Base-by-base conservation (phyloP, 1,284 basidiomycete genomes). In the Trametes polyzona region DNA sequence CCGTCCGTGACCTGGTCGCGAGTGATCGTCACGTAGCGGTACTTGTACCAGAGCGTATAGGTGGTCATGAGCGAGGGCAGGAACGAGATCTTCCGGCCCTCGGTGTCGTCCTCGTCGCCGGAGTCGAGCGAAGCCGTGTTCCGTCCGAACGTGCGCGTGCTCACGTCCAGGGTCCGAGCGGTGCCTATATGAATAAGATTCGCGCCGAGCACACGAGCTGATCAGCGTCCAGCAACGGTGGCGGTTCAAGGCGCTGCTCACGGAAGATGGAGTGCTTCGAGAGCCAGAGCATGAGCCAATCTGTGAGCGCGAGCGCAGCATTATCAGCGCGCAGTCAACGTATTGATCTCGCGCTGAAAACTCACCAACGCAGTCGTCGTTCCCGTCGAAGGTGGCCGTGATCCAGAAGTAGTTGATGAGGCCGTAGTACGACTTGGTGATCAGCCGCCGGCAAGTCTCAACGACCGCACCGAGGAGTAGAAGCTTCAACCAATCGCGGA, bases 201-300 rank as follows among this genome's bases (percentile, higher is more conserved):
- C n/a, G n/a, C n/a, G n/a, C n/a, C n/a, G n/a, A n/a, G n/a, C n/a
- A n/a, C n/a, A n/a, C n/a, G n/a, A n/a, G n/a, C 21, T 12, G 32
- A 23, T 56, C n/a, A 50, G 53, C 40, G 10, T 42, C 40, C 39
- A n/a, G 32, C 14, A 37, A 21, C 30, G 14, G 6, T 17, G 36
- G n/a, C 6, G 41, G 39, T 26, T 47, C 26, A 17, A 41, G n/a
- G 35, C 35, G 14, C 16, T 24, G 54, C 66, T 61, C 53, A 68
- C 72, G 64, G 68, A 72, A 74, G 33, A 69, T 62, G 8, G 71
- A 68, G 48, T 72, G 70, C 35, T 64, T 65, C 16, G 73, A 73
- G 0, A 75, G 63, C 73, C 73, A 75, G 46, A 66, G 68, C 67
- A 72, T 62, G 36, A 73, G 67, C 72, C 71, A 73, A 30, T 57